Conservation (phyloP, 23 red algal species). For the Cyanidiococcus yangmingshanensis region DNA sequence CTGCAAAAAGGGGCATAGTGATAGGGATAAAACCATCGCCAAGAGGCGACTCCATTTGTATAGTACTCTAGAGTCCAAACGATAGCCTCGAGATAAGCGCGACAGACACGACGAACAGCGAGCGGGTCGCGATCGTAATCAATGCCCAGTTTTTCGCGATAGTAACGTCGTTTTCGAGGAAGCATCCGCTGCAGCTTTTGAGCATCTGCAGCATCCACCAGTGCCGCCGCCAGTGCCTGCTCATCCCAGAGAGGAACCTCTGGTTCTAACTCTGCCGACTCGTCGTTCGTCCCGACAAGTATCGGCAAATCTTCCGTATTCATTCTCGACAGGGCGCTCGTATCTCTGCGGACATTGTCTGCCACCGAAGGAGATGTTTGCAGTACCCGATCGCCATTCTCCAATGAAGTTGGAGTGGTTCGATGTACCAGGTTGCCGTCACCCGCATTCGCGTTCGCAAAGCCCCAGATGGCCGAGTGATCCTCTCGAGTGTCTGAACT, state of each 20-base stretch:
- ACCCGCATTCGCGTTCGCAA: not conserved
- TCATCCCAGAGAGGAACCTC: constrained; percentile 3
- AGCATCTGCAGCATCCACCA: constrained; percentile 13
- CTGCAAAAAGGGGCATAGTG: constrained; percentile 90
- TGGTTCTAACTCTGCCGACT: not conserved
- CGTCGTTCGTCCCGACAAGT: not conserved
- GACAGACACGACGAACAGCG: constrained; percentile 20
- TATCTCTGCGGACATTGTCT: not conserved
- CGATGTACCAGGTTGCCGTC: not conserved
- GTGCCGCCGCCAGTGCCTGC: constrained; percentile 12
- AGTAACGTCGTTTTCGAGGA: constrained; percentile 42
- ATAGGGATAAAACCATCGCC: constrained; percentile 96
- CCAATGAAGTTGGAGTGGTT: not conserved
- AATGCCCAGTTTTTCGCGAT: constrained; percentile 57
- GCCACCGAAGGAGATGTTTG: not conserved
- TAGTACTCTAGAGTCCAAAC: constrained; percentile 85
- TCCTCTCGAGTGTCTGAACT: constrained; percentile 22
- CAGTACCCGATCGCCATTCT: not conserved
- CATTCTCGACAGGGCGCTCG: not conserved
- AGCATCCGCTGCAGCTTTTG: constrained; percentile 11
- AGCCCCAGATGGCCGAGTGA: constrained; percentile 49
- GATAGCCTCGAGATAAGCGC: constrained; percentile 65
- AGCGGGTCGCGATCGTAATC: not conserved
- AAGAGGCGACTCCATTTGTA: constrained; percentile 54
- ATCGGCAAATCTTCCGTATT: not conserved